Evolutionary conservation across 768 basidiomycete species (phyloP).

Genomic region (Lyophyllum shimeji): DNA sequence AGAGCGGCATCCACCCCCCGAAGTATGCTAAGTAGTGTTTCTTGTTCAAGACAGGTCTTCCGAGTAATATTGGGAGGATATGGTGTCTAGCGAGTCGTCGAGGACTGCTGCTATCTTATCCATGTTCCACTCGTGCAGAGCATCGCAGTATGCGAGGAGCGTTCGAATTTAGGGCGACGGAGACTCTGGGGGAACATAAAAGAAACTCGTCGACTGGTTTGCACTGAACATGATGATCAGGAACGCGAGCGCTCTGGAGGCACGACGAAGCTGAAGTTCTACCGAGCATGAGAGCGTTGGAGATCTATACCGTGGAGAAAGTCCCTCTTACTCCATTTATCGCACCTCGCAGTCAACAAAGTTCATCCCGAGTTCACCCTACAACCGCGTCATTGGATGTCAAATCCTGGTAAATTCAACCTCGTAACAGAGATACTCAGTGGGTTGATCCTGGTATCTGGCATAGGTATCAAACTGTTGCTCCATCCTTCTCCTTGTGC

Average conservation of each 20-base stretch:
- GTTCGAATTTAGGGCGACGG: conserved; percentile 34
- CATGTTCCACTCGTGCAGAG: conserved; percentile 29
- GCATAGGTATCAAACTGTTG: neutral
- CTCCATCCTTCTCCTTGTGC: conserved; percentile 19
- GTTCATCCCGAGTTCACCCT: too few relatives aligned
- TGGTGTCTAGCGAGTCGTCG: conserved; percentile 32
- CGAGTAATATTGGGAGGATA: conserved; percentile 31
- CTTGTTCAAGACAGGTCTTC: conserved; percentile 36
- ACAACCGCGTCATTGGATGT: too few relatives aligned
- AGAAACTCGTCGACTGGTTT: conserved; percentile 22
- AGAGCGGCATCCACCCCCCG: conserved; percentile 24
- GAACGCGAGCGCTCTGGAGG: neutral
- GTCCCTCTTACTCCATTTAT: neutral
- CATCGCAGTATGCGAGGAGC: conserved; percentile 32
- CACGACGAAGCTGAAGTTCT: neutral
- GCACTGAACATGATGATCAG: conserved; percentile 20
- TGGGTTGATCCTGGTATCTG: too few relatives aligned
- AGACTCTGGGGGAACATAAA: conserved; percentile 24
- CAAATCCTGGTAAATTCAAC: too few relatives aligned
- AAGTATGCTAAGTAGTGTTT: conserved; percentile 32
- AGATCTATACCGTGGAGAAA: too few relatives aligned
- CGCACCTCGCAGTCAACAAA: neutral
- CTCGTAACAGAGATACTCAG: too few relatives aligned
- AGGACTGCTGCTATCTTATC: conserved; percentile 29
- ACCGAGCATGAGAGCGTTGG: neutral